phyloP scores from a whole-genome alignment of 2,329 filamentous ascomycete genomes.

The Lecanoromycetidae sp. region DNA sequence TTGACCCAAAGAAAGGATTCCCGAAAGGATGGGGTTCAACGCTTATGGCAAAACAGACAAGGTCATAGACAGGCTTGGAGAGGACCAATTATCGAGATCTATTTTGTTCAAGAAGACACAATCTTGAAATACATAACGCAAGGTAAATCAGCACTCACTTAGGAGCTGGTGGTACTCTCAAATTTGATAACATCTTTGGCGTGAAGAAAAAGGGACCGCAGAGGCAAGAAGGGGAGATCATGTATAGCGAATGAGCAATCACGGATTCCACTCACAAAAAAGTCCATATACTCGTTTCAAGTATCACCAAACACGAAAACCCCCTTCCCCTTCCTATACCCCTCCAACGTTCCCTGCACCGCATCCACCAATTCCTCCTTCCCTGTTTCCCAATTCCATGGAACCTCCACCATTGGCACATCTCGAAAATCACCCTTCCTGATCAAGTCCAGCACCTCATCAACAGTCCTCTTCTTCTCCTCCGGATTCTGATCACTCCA shows the following conservation, averaged over 20 bases:
- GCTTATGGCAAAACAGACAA: too few species aligned
- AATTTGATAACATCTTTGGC: too few species aligned
- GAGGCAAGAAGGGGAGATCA: conserved; percentile 19
- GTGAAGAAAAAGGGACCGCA: too few species aligned
- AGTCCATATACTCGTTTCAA: conserved; percentile 23
- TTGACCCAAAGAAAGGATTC: too few species aligned
- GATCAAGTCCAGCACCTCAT: conserved; percentile 67
- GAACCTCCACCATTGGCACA: conserved; percentile 67
- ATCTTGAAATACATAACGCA: too few species aligned
- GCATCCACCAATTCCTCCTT: conserved; percentile 56
- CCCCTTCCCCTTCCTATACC: conserved; percentile 78
- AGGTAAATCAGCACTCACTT: too few species aligned
- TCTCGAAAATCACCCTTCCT: conserved; percentile 68
- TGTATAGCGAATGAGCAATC: conserved; percentile 18
- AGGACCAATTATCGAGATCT: too few species aligned
- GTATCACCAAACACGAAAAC: conserved; percentile 66
- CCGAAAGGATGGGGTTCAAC: too few species aligned
- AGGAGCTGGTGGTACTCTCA: too few species aligned
- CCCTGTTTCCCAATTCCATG: conserved; percentile 73
- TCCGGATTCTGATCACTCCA: conserved; percentile 69
- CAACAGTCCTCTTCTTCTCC: conserved; percentile 68
- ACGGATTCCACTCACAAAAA: too few species aligned
- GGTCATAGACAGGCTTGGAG: too few species aligned
- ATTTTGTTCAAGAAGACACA: too few species aligned
- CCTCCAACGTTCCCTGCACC: conserved; percentile 70